Evolutionary conservation across 1,139 yeast genomes (phyloP), one percentile per base, ranked within the genome.

Genomic region (Diutina rugosa): DNA sequence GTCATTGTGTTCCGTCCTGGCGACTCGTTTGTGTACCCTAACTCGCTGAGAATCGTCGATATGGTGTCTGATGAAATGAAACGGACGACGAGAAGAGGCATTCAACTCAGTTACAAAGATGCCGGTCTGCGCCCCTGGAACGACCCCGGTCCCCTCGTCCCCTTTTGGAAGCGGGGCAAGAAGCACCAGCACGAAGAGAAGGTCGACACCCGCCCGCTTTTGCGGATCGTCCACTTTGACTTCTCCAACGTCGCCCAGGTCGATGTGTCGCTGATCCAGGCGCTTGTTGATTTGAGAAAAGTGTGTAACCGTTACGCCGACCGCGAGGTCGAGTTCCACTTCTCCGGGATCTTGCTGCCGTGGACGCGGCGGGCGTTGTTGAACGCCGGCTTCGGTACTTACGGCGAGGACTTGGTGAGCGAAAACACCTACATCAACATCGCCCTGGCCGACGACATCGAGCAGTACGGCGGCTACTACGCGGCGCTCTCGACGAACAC

Each of bases 61-160:
- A 69, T 70, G 46, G 78, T 91, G 41, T 72, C 84, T 52, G 95
- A 87, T 60, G 84, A 85, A 64, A 84, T 86, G 49, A 84, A 84
- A 67, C 68, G 71, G 47, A 58, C 68, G 16, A 89, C 96, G 1
- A 77, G 78, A 62, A 78, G 87, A 57, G 91, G 91, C 30, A 76
- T 76, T 56, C 72, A 80, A 29, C 69, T 72, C 56, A 68, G 69
- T 51, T 71, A 67, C 55, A 66, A 72, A 21, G 73, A 75, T 56
- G 77, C 81, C 49, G 87, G 90, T 32, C 87, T 87, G 56, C 80
- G 93, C 61, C 91, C 96, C 26, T 91, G 97, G 96, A 90, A 90
- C 67, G 95, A 90, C 64, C 91, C 90, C 30, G 95, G 96, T 61
- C 87, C 87, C 55, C 72, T 78, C 62, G 66, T 60, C 59, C 61